Conservation (phyloP, 495 filamentous ascomycete genomes). For the Mytilinidion resinicola region DNA sequence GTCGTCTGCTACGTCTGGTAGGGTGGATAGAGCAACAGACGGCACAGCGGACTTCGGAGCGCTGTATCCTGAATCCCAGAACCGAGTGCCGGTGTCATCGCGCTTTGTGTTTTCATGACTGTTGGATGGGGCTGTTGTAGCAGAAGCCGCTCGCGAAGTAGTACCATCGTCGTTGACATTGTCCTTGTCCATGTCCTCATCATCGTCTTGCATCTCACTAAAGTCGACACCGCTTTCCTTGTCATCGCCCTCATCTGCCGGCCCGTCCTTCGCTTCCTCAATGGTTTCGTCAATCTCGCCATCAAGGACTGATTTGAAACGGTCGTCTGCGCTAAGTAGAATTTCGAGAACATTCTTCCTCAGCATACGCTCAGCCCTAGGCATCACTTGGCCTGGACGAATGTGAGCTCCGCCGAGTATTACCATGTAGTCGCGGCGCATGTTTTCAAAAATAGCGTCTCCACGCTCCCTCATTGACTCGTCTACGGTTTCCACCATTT, state of each 20-base stretch:
- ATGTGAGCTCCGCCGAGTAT: conserved; percentile 29
- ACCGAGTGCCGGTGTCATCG: too few relatives aligned
- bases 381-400: conserved; percentile 7
- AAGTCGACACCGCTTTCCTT: conserved; percentile 1
- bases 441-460: conserved; percentile 39
- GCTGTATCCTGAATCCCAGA: too few relatives aligned
- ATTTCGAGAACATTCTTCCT: background rate
- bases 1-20: too few relatives aligned
- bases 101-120: too few relatives aligned
- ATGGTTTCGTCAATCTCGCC: background rate
- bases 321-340: background rate
- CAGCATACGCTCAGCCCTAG: conserved; percentile 14
- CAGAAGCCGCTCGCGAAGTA: too few relatives aligned
- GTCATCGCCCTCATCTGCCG: background rate
- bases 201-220: conserved; percentile 22
- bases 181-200: conserved; percentile 2
- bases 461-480: conserved; percentile 36
- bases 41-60: too few relatives aligned
- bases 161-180: too few relatives aligned
- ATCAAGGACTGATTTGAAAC: background rate
- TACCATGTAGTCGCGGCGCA: conserved; percentile 42
- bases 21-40: too few relatives aligned
- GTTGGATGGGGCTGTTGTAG: too few relatives aligned
- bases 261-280: background rate
- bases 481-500: conserved; percentile 35